Percentiles rank a stretch among this genome's conserved stretches.
Conservation (phyloP, 768 basidiomycete genomes). For the Mycena galopus region DNA sequence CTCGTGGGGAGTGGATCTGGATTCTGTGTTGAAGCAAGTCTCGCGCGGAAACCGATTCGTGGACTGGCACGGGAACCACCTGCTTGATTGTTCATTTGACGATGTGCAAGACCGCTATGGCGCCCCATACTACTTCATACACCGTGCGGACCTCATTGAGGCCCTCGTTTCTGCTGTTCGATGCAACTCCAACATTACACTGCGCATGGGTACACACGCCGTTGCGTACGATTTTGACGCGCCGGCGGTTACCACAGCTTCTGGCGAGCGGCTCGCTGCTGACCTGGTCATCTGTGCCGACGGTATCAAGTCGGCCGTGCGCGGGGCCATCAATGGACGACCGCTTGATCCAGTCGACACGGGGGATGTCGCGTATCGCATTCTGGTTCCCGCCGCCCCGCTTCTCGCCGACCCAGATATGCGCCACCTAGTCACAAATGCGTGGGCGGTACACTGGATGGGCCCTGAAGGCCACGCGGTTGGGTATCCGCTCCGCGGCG, state of each 20-base stretch:
- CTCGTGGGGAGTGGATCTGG: conserved; percentile 31
- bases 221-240: conserved; percentile 39
- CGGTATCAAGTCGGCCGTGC: conserved; percentile 44
- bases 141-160: conserved; percentile 57
- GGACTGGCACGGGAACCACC: conserved; percentile 26
- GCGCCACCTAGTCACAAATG: conserved; percentile 30
- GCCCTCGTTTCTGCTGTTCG: conserved; percentile 45
- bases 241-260: conserved; percentile 48
- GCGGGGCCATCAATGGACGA: conserved; percentile 36
- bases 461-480: conserved; percentile 40
- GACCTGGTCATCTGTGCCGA: conserved; percentile 56
- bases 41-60: conserved; percentile 36
- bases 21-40: conserved; percentile 19
- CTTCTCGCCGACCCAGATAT: conserved; percentile 36
- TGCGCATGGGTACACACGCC: conserved; percentile 43
- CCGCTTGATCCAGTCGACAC: conserved; percentile 40
- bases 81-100: conserved; percentile 32
- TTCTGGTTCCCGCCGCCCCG: conserved; percentile 35
- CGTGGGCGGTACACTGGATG: conserved; percentile 40
- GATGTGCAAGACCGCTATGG: conserved; percentile 39
- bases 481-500: conserved; percentile 37
- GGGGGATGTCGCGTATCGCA: conserved; percentile 48
- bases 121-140: conserved; percentile 59
- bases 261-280: conserved; percentile 49
- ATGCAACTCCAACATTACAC: conserved; percentile 43